Evolutionary conservation across 2,329 filamentous ascomycete genomes (phyloP).

Genomic region (Neurospora crassa): DNA sequence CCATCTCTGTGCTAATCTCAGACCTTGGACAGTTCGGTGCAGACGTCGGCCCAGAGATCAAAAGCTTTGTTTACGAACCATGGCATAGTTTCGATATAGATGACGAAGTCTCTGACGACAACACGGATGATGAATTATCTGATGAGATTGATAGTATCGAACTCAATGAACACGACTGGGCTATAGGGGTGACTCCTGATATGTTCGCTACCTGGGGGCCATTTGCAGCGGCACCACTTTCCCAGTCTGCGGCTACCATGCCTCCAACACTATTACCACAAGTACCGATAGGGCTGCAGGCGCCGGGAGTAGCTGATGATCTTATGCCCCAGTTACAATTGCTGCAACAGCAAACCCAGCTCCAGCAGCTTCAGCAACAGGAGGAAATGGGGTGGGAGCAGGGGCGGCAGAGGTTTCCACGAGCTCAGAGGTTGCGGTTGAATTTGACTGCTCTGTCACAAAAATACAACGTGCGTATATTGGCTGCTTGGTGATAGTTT

Average conservation of each 20-base stretch:
- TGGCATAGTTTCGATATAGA: not conserved
- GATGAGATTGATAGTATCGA: not conserved
- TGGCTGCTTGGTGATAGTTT: not conserved
- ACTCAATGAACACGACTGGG: not conserved
- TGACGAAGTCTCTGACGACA: conserved; percentile 14
- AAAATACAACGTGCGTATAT: conserved; percentile 37
- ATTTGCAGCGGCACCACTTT: not conserved
- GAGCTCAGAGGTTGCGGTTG: conserved; percentile 28
- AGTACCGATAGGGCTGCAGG: not conserved
- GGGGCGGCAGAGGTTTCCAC: conserved; percentile 16
- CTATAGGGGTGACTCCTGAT: not conserved
- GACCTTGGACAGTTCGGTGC: not conserved
- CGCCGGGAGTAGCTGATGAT: not conserved
- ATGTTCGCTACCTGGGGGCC: not conserved
- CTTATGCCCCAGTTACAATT: not conserved
- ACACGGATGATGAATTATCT: conserved; percentile 6
- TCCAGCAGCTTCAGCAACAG: not conserved
- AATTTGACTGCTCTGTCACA: conserved; percentile 52
- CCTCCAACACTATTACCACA: not conserved
- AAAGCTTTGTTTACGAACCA: not conserved
- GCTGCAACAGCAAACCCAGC: not conserved
- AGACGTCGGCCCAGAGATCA: not conserved
- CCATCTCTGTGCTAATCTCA: not conserved
- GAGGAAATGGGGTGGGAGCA: not conserved
- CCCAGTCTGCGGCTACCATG: not conserved